Percentiles rank a stretch among this genome's conserved stretches.
These are phyloP conservation scores for Eucalyptus regnans DNA, from an alignment of 345 rosid genomes.

Conservation along the genomic window DNA sequence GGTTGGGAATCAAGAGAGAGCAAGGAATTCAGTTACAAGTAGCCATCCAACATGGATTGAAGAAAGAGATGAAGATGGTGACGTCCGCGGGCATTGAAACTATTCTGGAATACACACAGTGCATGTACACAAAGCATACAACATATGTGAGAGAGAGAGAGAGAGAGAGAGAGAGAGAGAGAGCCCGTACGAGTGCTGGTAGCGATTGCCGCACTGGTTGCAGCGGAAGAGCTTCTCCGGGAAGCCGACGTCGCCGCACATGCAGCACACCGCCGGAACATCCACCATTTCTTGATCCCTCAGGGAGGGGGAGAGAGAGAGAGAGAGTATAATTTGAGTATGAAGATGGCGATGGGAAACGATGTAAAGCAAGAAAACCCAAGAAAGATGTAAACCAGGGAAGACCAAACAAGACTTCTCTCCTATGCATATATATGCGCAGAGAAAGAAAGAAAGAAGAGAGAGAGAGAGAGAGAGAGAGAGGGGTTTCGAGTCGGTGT, in stretches of 20 bases:
- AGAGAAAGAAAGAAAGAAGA: not conserved
- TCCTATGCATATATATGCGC: not conserved
- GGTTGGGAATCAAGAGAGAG: not conserved
- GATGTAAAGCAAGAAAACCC: not conserved
- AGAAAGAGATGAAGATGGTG: not conserved
- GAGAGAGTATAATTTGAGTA: not conserved
- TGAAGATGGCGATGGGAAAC: not conserved
- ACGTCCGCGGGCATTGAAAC: not conserved
- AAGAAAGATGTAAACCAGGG: not conserved
- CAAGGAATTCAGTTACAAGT: conserved; percentile 7
- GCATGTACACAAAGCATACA: not conserved
- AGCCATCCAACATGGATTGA: conserved; percentile 1
- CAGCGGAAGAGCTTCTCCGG: conserved; percentile 94
- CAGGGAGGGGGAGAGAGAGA: not conserved
- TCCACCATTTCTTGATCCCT: conserved; percentile 48
- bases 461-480: not conserved
- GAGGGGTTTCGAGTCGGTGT: not conserved
- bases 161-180: not conserved
- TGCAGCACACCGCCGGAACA: conserved; percentile 71
- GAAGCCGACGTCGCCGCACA: conserved; percentile 99
- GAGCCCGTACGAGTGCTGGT: conserved; percentile 77
- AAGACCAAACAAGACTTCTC: not conserved
- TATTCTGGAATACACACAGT: not conserved
- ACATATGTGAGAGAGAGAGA: not conserved
- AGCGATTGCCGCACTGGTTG: conserved; percentile 72